Evolutionary conservation across 768 basidiomycete species (phyloP), one percentile per base, ranked within the genome.

Genomic region (Tylopilus plumbeoviolaceoides): DNA sequence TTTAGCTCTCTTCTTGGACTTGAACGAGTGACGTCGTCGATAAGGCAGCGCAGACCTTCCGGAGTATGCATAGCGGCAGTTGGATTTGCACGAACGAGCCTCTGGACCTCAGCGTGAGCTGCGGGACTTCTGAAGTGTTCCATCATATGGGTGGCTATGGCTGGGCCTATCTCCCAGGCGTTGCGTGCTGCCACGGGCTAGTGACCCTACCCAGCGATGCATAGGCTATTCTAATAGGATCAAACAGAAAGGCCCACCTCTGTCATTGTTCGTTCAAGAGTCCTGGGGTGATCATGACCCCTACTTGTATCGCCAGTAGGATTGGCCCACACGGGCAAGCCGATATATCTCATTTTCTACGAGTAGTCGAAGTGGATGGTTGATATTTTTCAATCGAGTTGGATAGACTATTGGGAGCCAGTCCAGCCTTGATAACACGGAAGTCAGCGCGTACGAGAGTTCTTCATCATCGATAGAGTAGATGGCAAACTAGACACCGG

Each of bases 321-420:
- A 68, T 98, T 98, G 41, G 76, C 76, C 97, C 97, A 98, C 9
- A 98, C 93, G n/a, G 5, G 74, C 79, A 40, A 98, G 71, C 15
- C 94, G 80, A 61, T 78, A 83, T 40, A 98, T 84, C 67, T 99
- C 97, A 64, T 91, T 94, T 68, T 95, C 92, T 7, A 93, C 84
- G 12, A 98, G 78, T 8, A 95, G 70, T 20, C 85, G 78, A n/a
- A 98, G 73, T 0, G 95, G 85, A 20, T 80, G 77, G 52, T 87
- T 87, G 5, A 88, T 72, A 41, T 76, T 83, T 51, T 82, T 82
- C 35, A 95, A 80, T 38, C 78, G 78, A 4, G 74, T 70, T 12
- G 70, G 65, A 60, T 84, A 89, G 39, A 85, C 86, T 81, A 61
- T 17, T 12, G 57, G 38, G 8, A 40, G 49, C 63, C 31, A 63